Evolutionary conservation across 768 basidiomycete genomes (phyloP), one percentile per base, ranked within the genome.

Genomic region (Podaxis sp.): DNA sequence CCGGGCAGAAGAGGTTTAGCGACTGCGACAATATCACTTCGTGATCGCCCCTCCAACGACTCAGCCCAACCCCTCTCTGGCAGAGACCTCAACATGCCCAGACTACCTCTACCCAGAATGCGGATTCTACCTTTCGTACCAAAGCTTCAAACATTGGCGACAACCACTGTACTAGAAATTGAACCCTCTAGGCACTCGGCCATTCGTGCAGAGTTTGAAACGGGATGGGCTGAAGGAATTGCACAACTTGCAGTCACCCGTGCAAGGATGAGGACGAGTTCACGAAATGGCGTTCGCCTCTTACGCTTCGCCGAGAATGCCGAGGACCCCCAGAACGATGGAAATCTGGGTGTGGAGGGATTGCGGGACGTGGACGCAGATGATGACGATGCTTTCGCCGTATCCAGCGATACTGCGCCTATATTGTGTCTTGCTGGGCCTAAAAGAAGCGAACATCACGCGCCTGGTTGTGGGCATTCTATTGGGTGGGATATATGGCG

Each of bases 141-240:
- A 3, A 73, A 68, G 0, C 72, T 91, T 8, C 63, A 68, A 30
- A 82, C 87, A 11, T 63, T 90, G 33, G 80, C 80, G 17, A 74
- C 81, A n/a, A 82, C 80, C 0, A 67, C 76, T 46, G 69, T 68
- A 2, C 65, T 75, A 7, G 63, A 67, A 8, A 64, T 77, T 12
- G 67, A 71, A 33, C 68, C 67, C n/a, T 75, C 77, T 3, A 74
- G 71, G 24, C 76, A 81, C 58, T 72, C 71, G 7, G 70, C 68
- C 38, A 80, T 87, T 52, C 76, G 78, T 11, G 70, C 70, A 0
- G 82, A 84, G 65, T 92, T 90, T 67, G 78, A 78, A 68, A 76
- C 73, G 28, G 90, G 89, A 15, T 90, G 89, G 89, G 71, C 72
- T 2, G 82, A 86, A 66, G 89, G 88, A 3, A 67, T 90, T 52